These are phyloP conservation scores for Periconia sp. DNA, from an alignment of 2,329 filamentous ascomycete genomes.

Conservation along the genomic window DNA sequence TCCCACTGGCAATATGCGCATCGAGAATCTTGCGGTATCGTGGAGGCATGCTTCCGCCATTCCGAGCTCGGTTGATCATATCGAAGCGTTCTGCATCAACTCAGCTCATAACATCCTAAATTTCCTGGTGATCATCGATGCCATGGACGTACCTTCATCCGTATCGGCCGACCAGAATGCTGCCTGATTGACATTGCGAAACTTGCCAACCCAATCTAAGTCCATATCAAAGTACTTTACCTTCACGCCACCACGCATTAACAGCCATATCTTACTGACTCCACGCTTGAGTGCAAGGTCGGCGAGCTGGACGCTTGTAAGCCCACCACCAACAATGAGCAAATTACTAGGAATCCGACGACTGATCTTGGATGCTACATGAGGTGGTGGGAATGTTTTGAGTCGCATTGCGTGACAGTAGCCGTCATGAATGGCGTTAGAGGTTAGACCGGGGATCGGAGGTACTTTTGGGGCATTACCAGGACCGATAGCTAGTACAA, in stretches of 20 bases:
- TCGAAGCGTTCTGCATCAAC: constrained; percentile 62
- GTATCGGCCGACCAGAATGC: constrained; percentile 78
- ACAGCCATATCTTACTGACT: constrained; percentile 70
- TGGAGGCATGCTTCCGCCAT: constrained; percentile 79
- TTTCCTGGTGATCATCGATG: no score
- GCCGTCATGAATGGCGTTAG: constrained; percentile 49
- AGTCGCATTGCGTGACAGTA: constrained; percentile 71
- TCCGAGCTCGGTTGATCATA: constrained; percentile 69
- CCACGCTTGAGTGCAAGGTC: constrained; percentile 70
- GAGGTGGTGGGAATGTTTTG: constrained; percentile 60
- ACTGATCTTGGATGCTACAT: constrained; percentile 61
- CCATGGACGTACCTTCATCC: constrained; percentile 58
- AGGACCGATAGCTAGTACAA: constrained; percentile 74
- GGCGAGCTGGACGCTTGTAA: constrained; percentile 76
- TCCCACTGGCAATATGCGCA: constrained; percentile 60
- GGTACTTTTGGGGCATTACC: constrained; percentile 62
- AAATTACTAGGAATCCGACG: constrained; percentile 60
- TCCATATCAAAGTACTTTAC: constrained; percentile 81
- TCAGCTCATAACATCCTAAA: no score
- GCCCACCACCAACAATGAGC: constrained; percentile 75
- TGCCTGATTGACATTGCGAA: constrained; percentile 77
- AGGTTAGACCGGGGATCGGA: constrained; percentile 48
- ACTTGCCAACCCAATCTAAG: constrained; percentile 82
- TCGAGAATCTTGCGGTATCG: constrained; percentile 71
- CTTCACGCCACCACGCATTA: constrained; percentile 67